These are phyloP conservation scores for Tolypocladium guangdongense DNA, from an alignment of 2,329 filamentous ascomycete genomes.

Conservation along the genomic window DNA sequence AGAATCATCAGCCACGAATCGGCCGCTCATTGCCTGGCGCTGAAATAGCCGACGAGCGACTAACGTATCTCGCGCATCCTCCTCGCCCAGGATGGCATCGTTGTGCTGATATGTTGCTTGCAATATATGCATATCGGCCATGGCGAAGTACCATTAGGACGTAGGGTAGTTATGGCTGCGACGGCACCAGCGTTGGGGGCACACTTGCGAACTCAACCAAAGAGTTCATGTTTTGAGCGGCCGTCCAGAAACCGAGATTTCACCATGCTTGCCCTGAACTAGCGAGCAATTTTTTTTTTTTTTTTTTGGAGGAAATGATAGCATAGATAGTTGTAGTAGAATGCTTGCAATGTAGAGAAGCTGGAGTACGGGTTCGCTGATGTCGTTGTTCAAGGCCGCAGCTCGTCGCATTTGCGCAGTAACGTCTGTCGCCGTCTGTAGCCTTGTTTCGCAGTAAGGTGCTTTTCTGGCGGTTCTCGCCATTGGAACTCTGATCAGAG, in stretches of 20 bases:
- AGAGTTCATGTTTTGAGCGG: conserved; percentile 30
- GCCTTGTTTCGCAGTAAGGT: too few relatives aligned
- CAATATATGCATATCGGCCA: conserved; percentile 24
- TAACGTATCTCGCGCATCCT: conserved; percentile 20
- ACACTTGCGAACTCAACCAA: conserved; percentile 13
- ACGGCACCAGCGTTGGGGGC: conserved; percentile 12
- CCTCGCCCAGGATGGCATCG: conserved; percentile 19
- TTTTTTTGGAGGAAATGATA: too few relatives aligned
- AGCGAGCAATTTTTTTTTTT: too few relatives aligned
- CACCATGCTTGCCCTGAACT: conserved; percentile 12
- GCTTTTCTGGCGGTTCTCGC: too few relatives aligned
- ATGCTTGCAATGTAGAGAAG: too few relatives aligned
- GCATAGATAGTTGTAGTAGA: too few relatives aligned
- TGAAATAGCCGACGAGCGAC: conserved; percentile 22
- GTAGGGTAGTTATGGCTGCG: conserved; percentile 15
- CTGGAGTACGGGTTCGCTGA: too few relatives aligned
- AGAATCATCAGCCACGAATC: conserved; percentile 2
- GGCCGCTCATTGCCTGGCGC: conserved; percentile 10
- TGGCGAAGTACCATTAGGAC: conserved; percentile 20
- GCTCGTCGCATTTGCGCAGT: too few relatives aligned
- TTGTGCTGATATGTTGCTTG: conserved; percentile 28
- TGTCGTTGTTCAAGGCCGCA: too few relatives aligned
- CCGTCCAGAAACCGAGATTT: conserved; percentile 16
- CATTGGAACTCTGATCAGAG: too few relatives aligned
- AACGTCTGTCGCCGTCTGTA: too few relatives aligned